phyloP scores from a whole-genome alignment of 257 asterid species.

The Lantana camara region DNA sequence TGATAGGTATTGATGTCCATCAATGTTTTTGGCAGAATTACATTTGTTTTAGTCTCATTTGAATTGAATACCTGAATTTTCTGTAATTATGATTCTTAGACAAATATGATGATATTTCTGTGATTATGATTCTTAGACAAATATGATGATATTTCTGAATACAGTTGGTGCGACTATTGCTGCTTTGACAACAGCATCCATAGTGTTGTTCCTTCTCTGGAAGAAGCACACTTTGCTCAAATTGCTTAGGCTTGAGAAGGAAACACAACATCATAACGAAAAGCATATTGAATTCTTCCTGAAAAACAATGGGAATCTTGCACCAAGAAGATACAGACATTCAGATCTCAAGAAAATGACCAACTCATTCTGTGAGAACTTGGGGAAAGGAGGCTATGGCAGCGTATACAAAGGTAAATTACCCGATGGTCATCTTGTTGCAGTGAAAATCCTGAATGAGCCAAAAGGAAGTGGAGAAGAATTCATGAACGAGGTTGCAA shows the following conservation, averaged over 20 bases:
- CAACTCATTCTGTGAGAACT: conserved; percentile 23
- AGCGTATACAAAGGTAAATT: conserved; percentile 41
- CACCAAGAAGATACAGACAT: conserved; percentile 31
- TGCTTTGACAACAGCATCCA: background rate
- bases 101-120: too few relatives aligned
- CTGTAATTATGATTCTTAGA: too few relatives aligned
- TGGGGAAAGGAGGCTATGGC: conserved; percentile 51
- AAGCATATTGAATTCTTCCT: conserved; percentile 5
- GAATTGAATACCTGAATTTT: too few relatives aligned
- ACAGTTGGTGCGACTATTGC: conserved; percentile 6
- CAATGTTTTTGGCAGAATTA: too few relatives aligned
- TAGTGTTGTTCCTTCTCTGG: background rate
- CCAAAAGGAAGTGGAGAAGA: conserved; percentile 34
- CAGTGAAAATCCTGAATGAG: conserved; percentile 41
- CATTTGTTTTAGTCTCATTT: too few relatives aligned
- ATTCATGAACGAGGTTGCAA: conserved; percentile 48
- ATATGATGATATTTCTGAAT: background rate
- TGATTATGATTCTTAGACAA: too few relatives aligned
- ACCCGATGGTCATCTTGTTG: conserved; percentile 29
- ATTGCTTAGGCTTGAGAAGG: background rate
- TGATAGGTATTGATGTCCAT: too few relatives aligned
- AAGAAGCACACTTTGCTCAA: background rate
- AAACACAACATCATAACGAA: background rate
- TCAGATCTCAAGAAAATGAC: conserved; percentile 37
- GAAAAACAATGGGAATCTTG: background rate